Evolutionary conservation across 768 basidiomycete genomes (phyloP), one percentile per base, ranked within the genome.

Genomic region (Chiua virens): DNA sequence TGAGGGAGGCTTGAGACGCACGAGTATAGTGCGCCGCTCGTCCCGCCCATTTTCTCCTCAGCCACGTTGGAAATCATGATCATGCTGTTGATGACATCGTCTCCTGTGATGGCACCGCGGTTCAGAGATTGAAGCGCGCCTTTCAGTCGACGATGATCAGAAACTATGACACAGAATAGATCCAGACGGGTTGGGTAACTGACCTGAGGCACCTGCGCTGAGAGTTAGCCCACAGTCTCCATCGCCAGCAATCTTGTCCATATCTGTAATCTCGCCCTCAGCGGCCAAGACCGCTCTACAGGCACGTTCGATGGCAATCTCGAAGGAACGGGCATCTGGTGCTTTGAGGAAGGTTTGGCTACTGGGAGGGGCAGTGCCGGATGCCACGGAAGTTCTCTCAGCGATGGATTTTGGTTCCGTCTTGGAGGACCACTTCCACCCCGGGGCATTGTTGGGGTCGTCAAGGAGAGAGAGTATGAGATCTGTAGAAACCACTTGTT

Each of bases 241-340:
- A 63, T 98, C 95, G 23, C 95, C 95, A 3, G 91, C 89, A 47
- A 98, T 86, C 50, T 80, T 86, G 67, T 99, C 96, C 83, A 92
- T 88, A 18, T 79, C 72, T 14, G 95, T 98, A 54, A 99, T 92
- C 57, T 94, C 92, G 2, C 88, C 83, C 66, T 98, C 95, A 8
- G 87, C 88, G 8, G 70, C 71, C 52, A 92, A 80, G 53, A 98
- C 71, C 2, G 82, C 83, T 18, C 80, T 64, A 54, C 85, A 86
- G 1, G 86, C 86, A 20, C 74, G 73, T 59, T 75, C 71, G 28
- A 95, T 70, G 17, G 79, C 78, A 3, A 62, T 63, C 38, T 76
- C 70, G 66, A 92, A 91, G 8, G 58, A 66, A n/a, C 65, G 56
- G 4, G 76, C 66, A 54, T 89, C 74, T 10, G 67, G 47, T n/a